Conservation (phyloP, 2,329 filamentous ascomycete species). For the Neopestalotiopsis sp. region DNA sequence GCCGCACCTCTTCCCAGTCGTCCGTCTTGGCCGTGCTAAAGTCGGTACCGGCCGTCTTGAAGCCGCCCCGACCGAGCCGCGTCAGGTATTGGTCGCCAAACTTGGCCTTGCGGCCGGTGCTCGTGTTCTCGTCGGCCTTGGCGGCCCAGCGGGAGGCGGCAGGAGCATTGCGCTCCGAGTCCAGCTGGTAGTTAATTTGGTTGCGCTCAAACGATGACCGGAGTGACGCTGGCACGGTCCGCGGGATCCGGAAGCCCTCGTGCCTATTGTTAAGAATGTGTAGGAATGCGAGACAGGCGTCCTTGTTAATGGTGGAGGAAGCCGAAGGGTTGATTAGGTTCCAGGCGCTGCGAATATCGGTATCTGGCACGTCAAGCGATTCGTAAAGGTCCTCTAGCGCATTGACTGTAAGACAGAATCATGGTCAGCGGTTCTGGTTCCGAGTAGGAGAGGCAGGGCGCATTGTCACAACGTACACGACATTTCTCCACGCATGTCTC, state of each 20-base stretch:
- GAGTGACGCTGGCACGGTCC: slow-evolving; percentile 88
- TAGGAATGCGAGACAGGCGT: slow-evolving; percentile 91
- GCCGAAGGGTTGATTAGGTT: slow-evolving; percentile 96
- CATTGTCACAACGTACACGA: slow-evolving; percentile 61
- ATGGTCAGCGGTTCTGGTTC: neutral
- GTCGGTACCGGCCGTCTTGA: slow-evolving; percentile 86
- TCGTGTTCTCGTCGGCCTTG: slow-evolving; percentile 78
- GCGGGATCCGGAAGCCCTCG: slow-evolving; percentile 92
- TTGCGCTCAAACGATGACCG: slow-evolving; percentile 92
- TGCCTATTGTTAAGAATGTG: slow-evolving; percentile 97
- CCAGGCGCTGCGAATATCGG: slow-evolving; percentile 90
- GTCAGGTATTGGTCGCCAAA: slow-evolving; percentile 97
- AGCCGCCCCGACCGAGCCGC: slow-evolving; percentile 82
- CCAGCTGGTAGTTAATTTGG: slow-evolving; percentile 94
- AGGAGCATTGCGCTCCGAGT: slow-evolving; percentile 69
- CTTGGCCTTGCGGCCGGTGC: slow-evolving; percentile 90
- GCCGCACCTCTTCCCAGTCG: slow-evolving; percentile 96
- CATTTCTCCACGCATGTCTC: slow-evolving; percentile 84
- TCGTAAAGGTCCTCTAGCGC: slow-evolving; percentile 85
- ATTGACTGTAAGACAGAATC: slow-evolving; percentile 60
- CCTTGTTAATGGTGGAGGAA: slow-evolving; percentile 84
- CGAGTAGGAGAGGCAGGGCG: neutral
- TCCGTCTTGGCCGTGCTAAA: slow-evolving; percentile 86
- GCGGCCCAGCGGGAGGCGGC: slow-evolving; percentile 79
- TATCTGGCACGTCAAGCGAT: slow-evolving; percentile 74